Base-by-base conservation (phyloP, 192 early-diverging fungal genomes). In the Rhizophagus clarus region DNA sequence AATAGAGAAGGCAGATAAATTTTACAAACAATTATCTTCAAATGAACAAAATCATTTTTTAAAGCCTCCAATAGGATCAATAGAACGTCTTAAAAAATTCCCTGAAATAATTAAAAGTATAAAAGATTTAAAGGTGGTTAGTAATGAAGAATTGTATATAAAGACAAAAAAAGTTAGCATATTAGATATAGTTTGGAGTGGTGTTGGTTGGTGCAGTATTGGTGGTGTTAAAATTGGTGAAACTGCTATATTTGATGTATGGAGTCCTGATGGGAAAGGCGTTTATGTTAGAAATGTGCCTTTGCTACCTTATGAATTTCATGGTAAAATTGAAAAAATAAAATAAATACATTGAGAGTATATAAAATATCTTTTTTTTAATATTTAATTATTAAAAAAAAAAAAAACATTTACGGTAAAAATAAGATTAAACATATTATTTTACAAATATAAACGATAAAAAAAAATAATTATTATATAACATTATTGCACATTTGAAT, bases 251-350 rank as follows among this genome's bases (percentile, higher is more conserved):
- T 82, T 92, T 42, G 81, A 81, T n/a, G 85, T 89, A 4, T 85
- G 83, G 80, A 83, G 88, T 40, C 88, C 91, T 10, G 83, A 82
- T 68, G 89, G 87, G 12, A 76, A 80, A 34, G 87, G 88, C 7
- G 88, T 86, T 28, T 82, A 74, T 49, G 56, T 88, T 17, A 83
- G 92, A 28, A 74, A 85, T 12, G 84, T 89, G 26, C 85, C 92
- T n/a, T 83, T 93, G 47, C 81, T 93, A 80, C 92, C 92, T 8
- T 91, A 87, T 68, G 91, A 92, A 85, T 93, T 86, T 75, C 83
- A 85, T 56, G 83, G 83, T n/a, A 45, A 51, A 31, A 20, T 69
- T n/a, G 63, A 47, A 49, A 79, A 77, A 51, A 37, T 22, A 56
- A 56, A 56, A 2, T 56, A 56, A 51, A 20, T 51, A 51, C 20